Evolutionary conservation across 352 stramenopile species (phyloP), one percentile per base, ranked within the genome.

Genomic region (Thalassiosira livingstoniorum): DNA sequence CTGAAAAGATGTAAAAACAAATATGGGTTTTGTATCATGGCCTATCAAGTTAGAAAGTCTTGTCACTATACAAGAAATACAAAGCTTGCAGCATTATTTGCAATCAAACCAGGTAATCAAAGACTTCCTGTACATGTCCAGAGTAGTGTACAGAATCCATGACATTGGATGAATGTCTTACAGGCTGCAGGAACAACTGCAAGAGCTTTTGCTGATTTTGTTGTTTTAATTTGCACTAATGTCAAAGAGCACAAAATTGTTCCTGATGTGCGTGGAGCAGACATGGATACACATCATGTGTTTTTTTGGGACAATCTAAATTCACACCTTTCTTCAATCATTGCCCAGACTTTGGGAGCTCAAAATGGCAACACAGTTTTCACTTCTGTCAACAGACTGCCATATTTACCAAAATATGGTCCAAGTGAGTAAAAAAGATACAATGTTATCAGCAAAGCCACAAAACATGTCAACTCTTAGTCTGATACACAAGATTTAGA

Each of bases 261-360:
- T 23, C 3, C 21, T 37, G 3, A 32, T 23, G 3, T 37, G 21
- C 7, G 23, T n/a, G n/a, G n/a, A n/a, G n/a, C n/a, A 18, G 65
- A 58, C 32, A 74, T 51, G 7, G 65, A 74, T 32, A 23, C 27
- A 37, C 65, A 74, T 45, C 51, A 32, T 10, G 29, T 74, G 4
- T 63, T 73, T 58, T 35, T 73, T 2, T 73, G 64, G 64, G 64
- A 73, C 42, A 73, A 73, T 45, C 27, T 73, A 4, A 37, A 32
- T 51, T 54, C 64, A 35, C 64, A 73, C 39, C 64, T 58, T 58
- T 13, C 45, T 32, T 5, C 64, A 21, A 45, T 45, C 25, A 47
- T 73, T 11, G 27, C 53, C 13, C 21, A 57, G 10, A 62, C 64
- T 43, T 23, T 73, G 1, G 35, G 15, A 42, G 25, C 4, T 15